These are phyloP conservation scores for Brassica incana DNA, from an alignment of 345 rosid species.

Conservation along the genomic window DNA sequence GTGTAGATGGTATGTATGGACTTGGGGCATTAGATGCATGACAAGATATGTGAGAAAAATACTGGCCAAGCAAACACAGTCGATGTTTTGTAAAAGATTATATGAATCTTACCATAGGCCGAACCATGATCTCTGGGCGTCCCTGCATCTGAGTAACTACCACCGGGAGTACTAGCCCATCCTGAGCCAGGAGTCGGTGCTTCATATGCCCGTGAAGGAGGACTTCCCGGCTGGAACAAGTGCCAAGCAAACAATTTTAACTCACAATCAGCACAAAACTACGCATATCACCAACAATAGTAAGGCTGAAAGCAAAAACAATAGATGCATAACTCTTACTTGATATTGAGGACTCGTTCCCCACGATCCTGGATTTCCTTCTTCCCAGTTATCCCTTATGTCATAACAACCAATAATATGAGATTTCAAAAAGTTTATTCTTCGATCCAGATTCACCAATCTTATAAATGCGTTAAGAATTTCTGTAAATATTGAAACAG, in stretches of 20 bases:
- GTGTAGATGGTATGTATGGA: slow-evolving; percentile 92
- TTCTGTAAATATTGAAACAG: background rate
- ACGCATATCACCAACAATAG: background rate
- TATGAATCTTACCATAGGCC: slow-evolving; percentile 55
- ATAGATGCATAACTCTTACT: slow-evolving; percentile 44
- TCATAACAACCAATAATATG: slow-evolving; percentile 9
- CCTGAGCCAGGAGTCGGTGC: slow-evolving; percentile 97
- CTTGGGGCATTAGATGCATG: slow-evolving; percentile 88
- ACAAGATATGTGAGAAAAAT: slow-evolving; percentile 4
- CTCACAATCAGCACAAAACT: background rate
- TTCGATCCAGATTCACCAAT: background rate
- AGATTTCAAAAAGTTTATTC: background rate
- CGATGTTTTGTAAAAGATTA: slow-evolving; percentile 1
- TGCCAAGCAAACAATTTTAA: background rate
- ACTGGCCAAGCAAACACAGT: background rate
- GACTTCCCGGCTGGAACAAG: slow-evolving; percentile 82
- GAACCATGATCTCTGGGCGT: slow-evolving; percentile 83
- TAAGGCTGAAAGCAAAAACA: background rate
- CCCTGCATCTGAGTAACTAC: slow-evolving; percentile 86
- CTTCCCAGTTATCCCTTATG: slow-evolving; percentile 91
- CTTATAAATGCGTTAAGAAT: background rate
- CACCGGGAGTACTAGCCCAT: slow-evolving; percentile 91
- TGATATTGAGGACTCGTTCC: slow-evolving; percentile 86
- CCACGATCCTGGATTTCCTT: slow-evolving; percentile 92
- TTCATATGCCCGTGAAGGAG: slow-evolving; percentile 82